Evolutionary conservation across 345 rosid genomes (phyloP), one percentile per base, ranked within the genome.

Genomic region (Geranium brycei): DNA sequence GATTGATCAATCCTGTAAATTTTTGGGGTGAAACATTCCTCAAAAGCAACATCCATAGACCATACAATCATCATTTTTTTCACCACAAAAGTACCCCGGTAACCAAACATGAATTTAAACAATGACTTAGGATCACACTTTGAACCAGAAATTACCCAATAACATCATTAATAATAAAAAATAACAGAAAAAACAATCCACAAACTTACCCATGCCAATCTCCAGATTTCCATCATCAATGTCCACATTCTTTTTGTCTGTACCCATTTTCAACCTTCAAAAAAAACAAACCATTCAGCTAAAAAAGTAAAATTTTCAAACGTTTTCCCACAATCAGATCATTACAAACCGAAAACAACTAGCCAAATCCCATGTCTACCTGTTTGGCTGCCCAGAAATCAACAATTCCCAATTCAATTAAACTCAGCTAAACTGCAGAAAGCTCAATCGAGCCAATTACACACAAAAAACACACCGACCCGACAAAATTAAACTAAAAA

Each of bases 131-230:
- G 13, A 59, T 31, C 31, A 59, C 12, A 19, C 7, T 0, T 19
- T 59, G 17, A 19, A 7, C 31, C 13, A 23, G 17, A 51, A 16
- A 19, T 23, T 16, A 57, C 19, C 23, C 18, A 53, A 53, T 6
- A 31, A 58, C 38, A 38, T 12, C 15, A 4, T 12, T 41, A 58
- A 32, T 47, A 15, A 3, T 31, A 61, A 13, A 23, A 11, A 32
- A 19, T 17, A 32, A 19, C 19, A 51, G 61, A 3, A 11, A 40
- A 57, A 58, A 17, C 56, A n/a, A 10, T 28, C 4, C 10, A 3
- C 23, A 8, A 15, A 59, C 83, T 68, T 78, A 91, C 97, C 97
- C 92, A 91, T 86, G 66, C 91, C 97, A 61, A 91, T 82, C 85
- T 91, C 95, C 31, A 86, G 73, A 4, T 81, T 69, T 68, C 87